Evolutionary conservation across 108 stramenopile genomes (phyloP).

Genomic region (Aurantiochytrium sp.): DNA sequence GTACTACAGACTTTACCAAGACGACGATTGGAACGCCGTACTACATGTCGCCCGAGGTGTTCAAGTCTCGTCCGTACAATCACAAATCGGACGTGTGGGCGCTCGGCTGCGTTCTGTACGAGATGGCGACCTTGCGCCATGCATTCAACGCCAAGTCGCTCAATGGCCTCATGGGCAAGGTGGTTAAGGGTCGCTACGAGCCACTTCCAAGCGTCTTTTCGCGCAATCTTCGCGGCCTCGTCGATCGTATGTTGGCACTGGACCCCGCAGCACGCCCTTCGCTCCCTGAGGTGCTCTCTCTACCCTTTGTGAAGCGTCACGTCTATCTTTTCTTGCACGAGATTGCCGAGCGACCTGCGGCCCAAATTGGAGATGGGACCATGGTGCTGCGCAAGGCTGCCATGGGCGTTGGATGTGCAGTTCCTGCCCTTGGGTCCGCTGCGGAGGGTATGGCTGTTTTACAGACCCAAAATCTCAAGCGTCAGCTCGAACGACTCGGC

Average conservation of each 20-base stretch:
- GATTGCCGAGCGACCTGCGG: conserved; percentile 11
- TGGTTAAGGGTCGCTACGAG: conserved; percentile 34
- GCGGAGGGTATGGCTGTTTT: background rate
- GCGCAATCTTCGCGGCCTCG: conserved; percentile 11
- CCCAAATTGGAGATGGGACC: conserved; percentile 35
- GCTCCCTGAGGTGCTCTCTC: conserved; percentile 27
- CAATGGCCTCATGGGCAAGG: conserved; percentile 36
- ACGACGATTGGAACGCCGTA: conserved; percentile 59
- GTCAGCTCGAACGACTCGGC: background rate
- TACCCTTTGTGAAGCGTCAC: conserved; percentile 38
- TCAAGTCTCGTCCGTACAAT: conserved; percentile 43
- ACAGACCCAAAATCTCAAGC: background rate
- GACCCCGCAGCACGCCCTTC: conserved; percentile 25
- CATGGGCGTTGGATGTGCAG: background rate
- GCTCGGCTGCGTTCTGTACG: conserved; percentile 52
- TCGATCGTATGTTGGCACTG: conserved; percentile 27
- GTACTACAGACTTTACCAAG: conserved; percentile 55
- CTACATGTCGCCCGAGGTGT: conserved; percentile 57
- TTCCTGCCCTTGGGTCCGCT: background rate
- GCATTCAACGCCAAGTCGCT: conserved; percentile 47
- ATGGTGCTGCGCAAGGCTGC: conserved; percentile 21
- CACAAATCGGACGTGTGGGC: conserved; percentile 55
- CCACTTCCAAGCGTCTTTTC: conserved; percentile 24
- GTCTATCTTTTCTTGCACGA: conserved; percentile 27
- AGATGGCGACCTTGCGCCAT: conserved; percentile 45